These are phyloP conservation scores for Tephrocybe rancida DNA, from an alignment of 768 basidiomycete species.

Conservation along the genomic window DNA sequence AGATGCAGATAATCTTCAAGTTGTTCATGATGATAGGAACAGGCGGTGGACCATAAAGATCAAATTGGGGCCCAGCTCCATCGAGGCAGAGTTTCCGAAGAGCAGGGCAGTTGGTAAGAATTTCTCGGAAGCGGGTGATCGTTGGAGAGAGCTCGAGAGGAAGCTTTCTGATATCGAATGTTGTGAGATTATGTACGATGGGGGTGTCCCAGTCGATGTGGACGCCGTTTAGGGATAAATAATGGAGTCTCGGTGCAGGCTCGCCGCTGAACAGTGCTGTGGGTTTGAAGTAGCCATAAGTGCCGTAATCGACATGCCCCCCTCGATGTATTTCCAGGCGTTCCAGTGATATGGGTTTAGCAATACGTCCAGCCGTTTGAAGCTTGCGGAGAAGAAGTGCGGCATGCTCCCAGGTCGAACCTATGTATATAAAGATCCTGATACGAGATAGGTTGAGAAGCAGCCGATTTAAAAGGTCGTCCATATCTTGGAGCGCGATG, in stretches of 20 bases:
- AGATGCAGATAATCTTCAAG: slow-evolving; percentile 57
- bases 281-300: slow-evolving; percentile 31
- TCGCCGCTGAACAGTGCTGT: slow-evolving; percentile 55
- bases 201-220: slow-evolving; percentile 61
- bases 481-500: slow-evolving; percentile 46
- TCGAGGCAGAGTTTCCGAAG: slow-evolving; percentile 61
- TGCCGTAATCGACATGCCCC: slow-evolving; percentile 46
- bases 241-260: slow-evolving; percentile 43
- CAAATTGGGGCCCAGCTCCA: slow-evolving; percentile 57
- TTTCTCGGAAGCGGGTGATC: slow-evolving; percentile 50
- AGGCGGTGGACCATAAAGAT: slow-evolving; percentile 19
- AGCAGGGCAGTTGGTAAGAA: slow-evolving; percentile 50
- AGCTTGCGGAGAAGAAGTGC: slow-evolving; percentile 54
- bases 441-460: slow-evolving; percentile 57
- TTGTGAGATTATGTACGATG: slow-evolving; percentile 53
- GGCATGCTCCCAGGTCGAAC: slow-evolving; percentile 57
- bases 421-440: slow-evolving; percentile 58
- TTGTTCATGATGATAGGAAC: slow-evolving; percentile 48
- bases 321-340: slow-evolving; percentile 68
- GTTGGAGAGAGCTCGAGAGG: slow-evolving; percentile 53
- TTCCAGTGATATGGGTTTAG: slow-evolving; percentile 47
- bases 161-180: slow-evolving; percentile 66
- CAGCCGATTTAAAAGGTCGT: slow-evolving; percentile 49
- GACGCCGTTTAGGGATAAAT: slow-evolving; percentile 60
- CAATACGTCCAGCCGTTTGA: slow-evolving; percentile 31